Evolutionary conservation across 2,329 filamentous ascomycete species (phyloP), one percentile per base, ranked within the genome.

Genomic region (Botrytis medusae): DNA sequence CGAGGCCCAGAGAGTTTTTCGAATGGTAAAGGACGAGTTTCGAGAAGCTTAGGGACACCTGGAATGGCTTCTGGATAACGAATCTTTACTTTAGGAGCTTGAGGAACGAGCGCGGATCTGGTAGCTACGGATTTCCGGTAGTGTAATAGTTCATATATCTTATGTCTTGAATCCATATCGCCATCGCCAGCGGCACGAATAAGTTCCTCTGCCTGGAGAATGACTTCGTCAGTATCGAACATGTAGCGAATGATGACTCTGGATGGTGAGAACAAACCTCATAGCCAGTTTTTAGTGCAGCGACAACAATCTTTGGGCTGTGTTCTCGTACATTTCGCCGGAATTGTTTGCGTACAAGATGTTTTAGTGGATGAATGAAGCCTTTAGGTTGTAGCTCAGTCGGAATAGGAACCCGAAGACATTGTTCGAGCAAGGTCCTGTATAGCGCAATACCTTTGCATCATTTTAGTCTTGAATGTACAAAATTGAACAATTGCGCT

Each of bases 261-360:
- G n/a, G 29, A 40, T 48, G 37, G 34, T 61, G 60, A 22, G 59
- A 46, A 75, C 77, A 18, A 70, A 89, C 89, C 82, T 89, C 87
- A 83, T 95, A 95, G 37, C 92, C 93, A 40, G 88, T 87, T 48
- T 87, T 83, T 77, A 95, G 88, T 12, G 89, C 87, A 2, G 88
- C 84, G 68, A 87, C 86, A 37, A 93, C 83, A 54, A 92, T 84
- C 29, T 89, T 86, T 1, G 86, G 83, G 76, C 89, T 91, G 20
- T 85, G 87, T 73, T 91, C 85, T 64, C 84, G 81, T 62, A 83
- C 83, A 80, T 93, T 91, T 73, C 86, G 85, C 69, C 82, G 84
- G 81, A 95, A 94, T 73, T 87, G 85, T 75, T 87, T 88, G 73
- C 86, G 87, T 63, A 94, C 83, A 7, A 92, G 83, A 72, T 87